Base-by-base conservation (phyloP, 805 yeast species). In the Lipomyces yamadae region DNA sequence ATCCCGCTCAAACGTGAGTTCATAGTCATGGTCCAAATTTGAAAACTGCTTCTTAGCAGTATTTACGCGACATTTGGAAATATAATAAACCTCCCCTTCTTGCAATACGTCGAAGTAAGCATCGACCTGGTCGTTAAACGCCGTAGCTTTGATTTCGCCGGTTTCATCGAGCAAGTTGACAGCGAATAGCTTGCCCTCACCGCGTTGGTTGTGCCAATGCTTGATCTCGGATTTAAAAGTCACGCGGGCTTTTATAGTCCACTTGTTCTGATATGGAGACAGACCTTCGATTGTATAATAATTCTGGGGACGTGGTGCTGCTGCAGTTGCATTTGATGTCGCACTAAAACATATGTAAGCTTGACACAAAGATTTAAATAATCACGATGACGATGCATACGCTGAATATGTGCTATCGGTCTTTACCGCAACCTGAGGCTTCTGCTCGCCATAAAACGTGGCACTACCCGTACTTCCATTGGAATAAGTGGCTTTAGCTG, bases 91-190 rank as follows among this genome's bases (percentile, higher is more conserved):
- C 78, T 90, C 88, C 45, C 97, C 97, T 76, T 92, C 98, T 77
- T 90, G 90, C 60, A 95, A 79, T 37, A 87, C 74, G 72, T 89
- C 90, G 80, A 85, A 88, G 75, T 85, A 89, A 75, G 86, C 87
- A 67, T 90, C 96, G 11, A 94, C 97, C 73, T 85, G 84, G 50
- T 91, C 94, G 77, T 90, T 91, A 79, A 95, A 95, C 1, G 95
- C 97, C 2, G 98, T 92, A 10, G 97, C 98, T 74, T 95, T 85
- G 73, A 95, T 95, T 80, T 95, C 98, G 74, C 95, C 97, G 4
- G 97, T 90, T 76, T 95, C 97, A 76, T 95, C 99, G 65, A 94
- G 80, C 66, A 95, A 86, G 72, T 92, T 91, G 37, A 92, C 91
- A 73, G 89, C 90, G 81, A 95, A 92, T 67, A 95, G 83, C 77